Percentiles rank a stretch among this genome's conserved stretches.
Conservation (phyloP, 2,329 filamentous ascomycete species). For the Incumbomyces lentus region DNA sequence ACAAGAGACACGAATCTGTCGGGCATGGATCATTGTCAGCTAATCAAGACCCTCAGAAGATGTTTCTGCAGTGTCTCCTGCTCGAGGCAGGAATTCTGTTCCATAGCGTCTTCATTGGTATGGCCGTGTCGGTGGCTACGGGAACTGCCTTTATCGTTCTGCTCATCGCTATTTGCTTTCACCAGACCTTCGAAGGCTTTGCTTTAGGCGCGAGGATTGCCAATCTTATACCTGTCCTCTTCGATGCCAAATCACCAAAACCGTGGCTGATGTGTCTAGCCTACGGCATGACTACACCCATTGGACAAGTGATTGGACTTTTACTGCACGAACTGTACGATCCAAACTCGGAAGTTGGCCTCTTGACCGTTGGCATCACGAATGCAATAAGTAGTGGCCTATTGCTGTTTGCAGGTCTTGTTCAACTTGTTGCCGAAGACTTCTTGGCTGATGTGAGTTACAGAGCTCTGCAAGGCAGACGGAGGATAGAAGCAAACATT, state of each 20-base stretch:
- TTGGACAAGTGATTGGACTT: slow-evolving; percentile 75
- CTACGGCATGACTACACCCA: slow-evolving; percentile 62
- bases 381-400: slow-evolving; percentile 76
- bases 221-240: slow-evolving; percentile 54
- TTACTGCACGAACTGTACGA: slow-evolving; percentile 70
- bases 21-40: slow-evolving; percentile 9
- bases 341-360: slow-evolving; percentile 61
- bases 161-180: slow-evolving; percentile 69
- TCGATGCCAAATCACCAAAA: slow-evolving; percentile 59
- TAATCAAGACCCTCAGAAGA: slow-evolving; percentile 49
- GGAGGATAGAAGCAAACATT: slow-evolving; percentile 51
- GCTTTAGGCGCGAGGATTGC: slow-evolving; percentile 78
- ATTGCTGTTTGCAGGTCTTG: slow-evolving; percentile 69
- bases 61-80: slow-evolving; percentile 66
- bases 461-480: slow-evolving; percentile 45
- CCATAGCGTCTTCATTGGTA: slow-evolving; percentile 77
- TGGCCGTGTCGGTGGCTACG: slow-evolving; percentile 73
- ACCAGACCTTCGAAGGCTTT: slow-evolving; percentile 81
- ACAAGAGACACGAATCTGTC: slow-evolving; percentile 14
- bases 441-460: slow-evolving; percentile 62
- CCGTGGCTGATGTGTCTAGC: slow-evolving; percentile 62
- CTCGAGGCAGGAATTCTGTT: slow-evolving; percentile 77
- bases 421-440: slow-evolving; percentile 76
- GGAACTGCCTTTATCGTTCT: slow-evolving; percentile 72
- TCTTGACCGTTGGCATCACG: slow-evolving; percentile 77